phyloP scores from a whole-genome alignment of 495 filamentous ascomycete genomes.

The Jackrogersella multiformis region DNA sequence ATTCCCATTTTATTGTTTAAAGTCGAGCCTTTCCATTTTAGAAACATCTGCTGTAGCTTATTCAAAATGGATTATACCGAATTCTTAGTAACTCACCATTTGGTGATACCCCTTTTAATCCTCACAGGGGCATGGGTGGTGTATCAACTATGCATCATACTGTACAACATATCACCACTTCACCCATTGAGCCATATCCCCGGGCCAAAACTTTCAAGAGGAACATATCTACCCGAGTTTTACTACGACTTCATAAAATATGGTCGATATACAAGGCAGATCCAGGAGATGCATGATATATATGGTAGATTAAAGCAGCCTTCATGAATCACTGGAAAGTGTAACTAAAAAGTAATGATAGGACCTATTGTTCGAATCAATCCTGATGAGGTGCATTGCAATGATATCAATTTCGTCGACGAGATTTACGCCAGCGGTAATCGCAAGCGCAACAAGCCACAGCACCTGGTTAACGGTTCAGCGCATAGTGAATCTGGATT shows the following conservation, averaged over 20 bases:
- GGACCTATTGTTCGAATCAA: constrained; percentile 53
- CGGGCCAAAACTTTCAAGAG: constrained; percentile 59
- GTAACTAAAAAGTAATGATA: constrained; percentile 10
- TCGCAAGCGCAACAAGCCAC: constrained; percentile 46
- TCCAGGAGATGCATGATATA: constrained; percentile 60
- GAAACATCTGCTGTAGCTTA: neutral
- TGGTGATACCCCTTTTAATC: neutral
- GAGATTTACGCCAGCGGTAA: constrained; percentile 45
- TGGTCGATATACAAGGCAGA: constrained; percentile 57
- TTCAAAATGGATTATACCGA: constrained; percentile 1
- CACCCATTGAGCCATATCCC: constrained; percentile 52
- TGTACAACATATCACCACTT: constrained; percentile 47
- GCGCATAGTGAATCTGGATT: constrained; percentile 41
- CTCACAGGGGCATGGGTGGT: constrained; percentile 4
- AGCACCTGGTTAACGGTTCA: constrained; percentile 36
- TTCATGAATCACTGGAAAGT: neutral
- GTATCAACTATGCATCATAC: constrained; percentile 30
- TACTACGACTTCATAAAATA: constrained; percentile 59
- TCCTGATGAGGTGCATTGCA: constrained; percentile 49
- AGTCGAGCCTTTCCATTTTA: neutral
- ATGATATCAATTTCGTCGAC: constrained; percentile 43
- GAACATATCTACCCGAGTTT: constrained; percentile 58
- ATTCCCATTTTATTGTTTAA: neutral
- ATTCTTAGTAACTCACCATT: neutral
- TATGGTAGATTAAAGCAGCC: constrained; percentile 37